These are phyloP conservation scores for Lentinula guzmanii DNA, from an alignment of 768 basidiomycete species.

Conservation along the genomic window DNA sequence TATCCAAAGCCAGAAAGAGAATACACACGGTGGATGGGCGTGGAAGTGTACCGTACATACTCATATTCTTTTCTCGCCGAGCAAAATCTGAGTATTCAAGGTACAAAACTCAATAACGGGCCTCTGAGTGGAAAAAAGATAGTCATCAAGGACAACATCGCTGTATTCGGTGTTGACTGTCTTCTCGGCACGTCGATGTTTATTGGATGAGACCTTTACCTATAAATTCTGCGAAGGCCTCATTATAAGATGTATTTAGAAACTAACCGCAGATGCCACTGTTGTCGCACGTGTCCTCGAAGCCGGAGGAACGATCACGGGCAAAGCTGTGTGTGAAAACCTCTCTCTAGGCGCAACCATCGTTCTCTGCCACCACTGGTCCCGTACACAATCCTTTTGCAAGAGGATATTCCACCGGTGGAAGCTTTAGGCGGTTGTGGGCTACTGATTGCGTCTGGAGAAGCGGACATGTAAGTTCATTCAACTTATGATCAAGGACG, in stretches of 20 bases:
- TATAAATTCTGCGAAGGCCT: too few species aligned
- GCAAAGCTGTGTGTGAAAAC: slow-evolving; percentile 6
- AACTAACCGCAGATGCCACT: slow-evolving; percentile 3
- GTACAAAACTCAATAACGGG: too few species aligned
- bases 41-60: not conserved
- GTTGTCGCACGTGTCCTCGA: not conserved
- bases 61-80: not conserved
- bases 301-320: not conserved
- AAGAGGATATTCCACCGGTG: slow-evolving; percentile 1
- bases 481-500: too few species aligned
- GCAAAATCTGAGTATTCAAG: too few species aligned
- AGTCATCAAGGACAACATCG: slow-evolving; percentile 4
- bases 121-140: not conserved
- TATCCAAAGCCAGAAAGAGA: not conserved
- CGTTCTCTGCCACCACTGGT: slow-evolving; percentile 3
- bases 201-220: not conserved
- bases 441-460: not conserved
- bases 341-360: not conserved
- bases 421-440: slow-evolving; percentile 1
- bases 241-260: not conserved
- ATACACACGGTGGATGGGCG: not conserved
- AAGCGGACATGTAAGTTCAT: not conserved
- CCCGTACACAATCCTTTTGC: slow-evolving; percentile 4
- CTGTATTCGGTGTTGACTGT: not conserved
- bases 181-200: slow-evolving; percentile 3